Evolutionary conservation across 2,329 filamentous ascomycete species (phyloP).

Genomic region (Neofusicoccum umdonicola): DNA sequence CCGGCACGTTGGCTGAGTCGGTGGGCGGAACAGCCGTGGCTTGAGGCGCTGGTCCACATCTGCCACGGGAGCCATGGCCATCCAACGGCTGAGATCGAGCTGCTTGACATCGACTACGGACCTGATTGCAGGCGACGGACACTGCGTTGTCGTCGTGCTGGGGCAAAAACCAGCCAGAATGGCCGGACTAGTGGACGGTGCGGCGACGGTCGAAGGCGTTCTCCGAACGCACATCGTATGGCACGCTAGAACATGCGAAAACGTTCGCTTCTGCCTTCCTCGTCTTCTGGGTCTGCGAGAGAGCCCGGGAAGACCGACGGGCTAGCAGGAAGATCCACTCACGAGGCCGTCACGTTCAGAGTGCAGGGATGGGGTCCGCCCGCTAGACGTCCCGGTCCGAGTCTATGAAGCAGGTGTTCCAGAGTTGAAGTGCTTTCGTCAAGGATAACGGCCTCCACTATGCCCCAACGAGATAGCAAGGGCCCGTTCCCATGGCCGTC

Average conservation of each 20-base stretch:
- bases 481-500: neutral
- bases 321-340: neutral
- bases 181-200: neutral
- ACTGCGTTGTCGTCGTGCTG: neutral
- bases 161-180: neutral
- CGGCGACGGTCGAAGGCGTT: neutral
- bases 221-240: constrained; percentile 3
- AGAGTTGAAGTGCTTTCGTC: constrained; percentile 16
- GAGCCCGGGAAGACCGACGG: neutral
- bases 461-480: neutral
- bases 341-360: neutral
- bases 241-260: constrained; percentile 15
- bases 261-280: constrained; percentile 11
- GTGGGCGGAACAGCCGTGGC: neutral
- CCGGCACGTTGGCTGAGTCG: constrained; percentile 1
- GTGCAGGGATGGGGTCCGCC: neutral
- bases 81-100: constrained; percentile 7
- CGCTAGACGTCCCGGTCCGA: constrained; percentile 2
- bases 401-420: constrained; percentile 15
- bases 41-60: neutral
- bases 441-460: constrained; percentile 1
- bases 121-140: neutral
- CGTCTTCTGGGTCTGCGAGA: neutral
- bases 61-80: constrained; percentile 1
- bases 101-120: neutral